Evolutionary conservation across 1,284 basidiomycete genomes (phyloP).

Genomic region (Inonotus hispidus): DNA sequence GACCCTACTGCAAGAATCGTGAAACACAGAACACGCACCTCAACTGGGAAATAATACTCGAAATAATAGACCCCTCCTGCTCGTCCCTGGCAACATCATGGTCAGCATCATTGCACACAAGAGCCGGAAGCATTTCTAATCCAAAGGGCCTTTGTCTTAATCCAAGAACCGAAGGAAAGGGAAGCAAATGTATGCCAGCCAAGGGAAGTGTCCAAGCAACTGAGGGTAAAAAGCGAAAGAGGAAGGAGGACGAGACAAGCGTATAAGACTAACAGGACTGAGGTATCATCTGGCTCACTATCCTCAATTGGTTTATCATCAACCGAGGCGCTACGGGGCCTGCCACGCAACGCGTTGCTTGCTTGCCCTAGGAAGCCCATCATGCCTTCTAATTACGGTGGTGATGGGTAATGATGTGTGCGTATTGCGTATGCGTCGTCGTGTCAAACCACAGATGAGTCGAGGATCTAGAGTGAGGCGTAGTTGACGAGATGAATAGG

Average conservation of each 20-base stretch:
- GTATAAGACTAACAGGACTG: constrained; percentile 61
- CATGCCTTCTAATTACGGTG: constrained; percentile 34
- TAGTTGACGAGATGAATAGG: background rate
- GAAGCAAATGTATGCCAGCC: constrained; percentile 2
- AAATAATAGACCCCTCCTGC: constrained; percentile 76
- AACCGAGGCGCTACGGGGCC: constrained; percentile 46
- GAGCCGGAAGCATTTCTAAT: constrained; percentile 21
- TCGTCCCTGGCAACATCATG: constrained; percentile 51
- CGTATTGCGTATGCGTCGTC: background rate
- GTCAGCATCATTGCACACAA: constrained; percentile 14
- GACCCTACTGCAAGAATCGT: background rate
- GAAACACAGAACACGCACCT: constrained; percentile 38
- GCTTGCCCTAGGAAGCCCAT: constrained; percentile 74
- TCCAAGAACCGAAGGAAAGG: background rate
- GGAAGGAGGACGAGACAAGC: background rate
- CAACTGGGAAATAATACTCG: constrained; percentile 80
- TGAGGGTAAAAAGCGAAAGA: constrained; percentile 19
- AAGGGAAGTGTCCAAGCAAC: background rate
- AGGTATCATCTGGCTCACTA: constrained; percentile 78
- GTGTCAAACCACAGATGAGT: background rate
- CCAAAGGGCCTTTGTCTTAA: no score
- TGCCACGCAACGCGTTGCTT: constrained; percentile 50
- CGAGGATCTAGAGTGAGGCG: background rate
- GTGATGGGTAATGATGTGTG: no score
- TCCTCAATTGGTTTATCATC: constrained; percentile 70